phyloP scores from a whole-genome alignment of 805 yeast species.

The Candida piceae region DNA sequence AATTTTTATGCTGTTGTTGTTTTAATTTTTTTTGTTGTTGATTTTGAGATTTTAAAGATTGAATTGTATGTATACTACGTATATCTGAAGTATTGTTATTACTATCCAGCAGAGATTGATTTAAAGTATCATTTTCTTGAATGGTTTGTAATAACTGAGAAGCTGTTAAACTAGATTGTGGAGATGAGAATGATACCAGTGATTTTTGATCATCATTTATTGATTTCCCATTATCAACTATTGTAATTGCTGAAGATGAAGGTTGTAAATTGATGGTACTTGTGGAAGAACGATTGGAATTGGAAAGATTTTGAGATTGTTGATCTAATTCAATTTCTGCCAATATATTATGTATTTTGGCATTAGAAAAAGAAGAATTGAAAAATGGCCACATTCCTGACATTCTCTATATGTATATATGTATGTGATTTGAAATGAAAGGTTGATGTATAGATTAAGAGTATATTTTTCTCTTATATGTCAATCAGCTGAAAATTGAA shows the following conservation, averaged over 20 bases:
- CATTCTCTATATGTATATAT: slow-evolving; percentile 22
- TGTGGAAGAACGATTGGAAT: not conserved
- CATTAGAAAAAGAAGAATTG: slow-evolving; percentile 33
- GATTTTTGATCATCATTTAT: slow-evolving; percentile 1
- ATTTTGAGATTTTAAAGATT: not conserved
- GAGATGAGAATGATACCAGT: slow-evolving; percentile 14
- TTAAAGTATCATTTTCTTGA: slow-evolving; percentile 26
- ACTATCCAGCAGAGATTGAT: slow-evolving; percentile 13
- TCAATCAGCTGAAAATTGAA: no score
- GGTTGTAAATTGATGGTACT: slow-evolving; percentile 2
- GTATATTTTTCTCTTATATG: no score
- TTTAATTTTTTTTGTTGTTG: not conserved
- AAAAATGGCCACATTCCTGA: slow-evolving; percentile 37
- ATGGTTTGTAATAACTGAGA: slow-evolving; percentile 31
- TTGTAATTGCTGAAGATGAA: not conserved
- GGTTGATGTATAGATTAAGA: no score
- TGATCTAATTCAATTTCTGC: slow-evolving; percentile 34
- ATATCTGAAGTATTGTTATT: not conserved
- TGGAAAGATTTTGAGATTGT: slow-evolving; percentile 13
- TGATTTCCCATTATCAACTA: not conserved
- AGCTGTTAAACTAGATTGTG: slow-evolving; percentile 24
- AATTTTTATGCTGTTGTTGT: not conserved
- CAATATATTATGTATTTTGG: slow-evolving; percentile 31
- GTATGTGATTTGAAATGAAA: no score
- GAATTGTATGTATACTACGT: not conserved